A percentile compares a stretch with the other conserved stretches of the same genome.
These are phyloP conservation scores for Thermomyces lanuginosus DNA, from an alignment of 2,329 filamentous ascomycete genomes.

Conservation along the genomic window DNA sequence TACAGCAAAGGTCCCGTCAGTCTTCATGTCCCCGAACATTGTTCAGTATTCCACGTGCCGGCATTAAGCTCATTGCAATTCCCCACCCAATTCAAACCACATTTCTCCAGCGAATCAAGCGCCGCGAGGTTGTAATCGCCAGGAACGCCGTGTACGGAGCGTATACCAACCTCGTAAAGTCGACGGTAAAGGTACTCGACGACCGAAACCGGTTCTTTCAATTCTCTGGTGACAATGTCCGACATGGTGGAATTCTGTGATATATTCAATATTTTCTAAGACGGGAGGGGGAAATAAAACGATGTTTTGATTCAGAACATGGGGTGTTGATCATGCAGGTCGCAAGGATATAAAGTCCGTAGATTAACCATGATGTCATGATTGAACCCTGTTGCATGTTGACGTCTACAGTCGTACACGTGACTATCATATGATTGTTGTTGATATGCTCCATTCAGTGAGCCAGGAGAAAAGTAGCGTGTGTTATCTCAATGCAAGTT, in stretches of 20 bases:
- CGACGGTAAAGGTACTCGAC: constrained; percentile 35
- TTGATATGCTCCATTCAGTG: too few relatives aligned
- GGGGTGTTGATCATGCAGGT: too few relatives aligned
- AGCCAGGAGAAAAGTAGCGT: too few relatives aligned
- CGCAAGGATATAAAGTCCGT: too few relatives aligned
- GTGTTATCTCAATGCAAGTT: too few relatives aligned
- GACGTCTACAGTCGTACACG: too few relatives aligned
- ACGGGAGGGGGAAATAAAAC: background rate
- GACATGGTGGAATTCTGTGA: too few relatives aligned
- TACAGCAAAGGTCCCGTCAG: constrained; percentile 1
- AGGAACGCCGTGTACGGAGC: constrained; percentile 36
- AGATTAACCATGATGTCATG: too few relatives aligned
- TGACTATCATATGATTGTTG: too few relatives aligned
- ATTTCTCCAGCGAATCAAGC: constrained; percentile 41
- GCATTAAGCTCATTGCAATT: constrained; percentile 48
- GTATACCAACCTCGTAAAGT: constrained; percentile 33
- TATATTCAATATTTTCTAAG: constrained; percentile 7
- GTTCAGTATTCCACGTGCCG: constrained; percentile 19
- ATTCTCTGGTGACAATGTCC: constrained; percentile 27
- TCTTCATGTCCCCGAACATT: background rate
- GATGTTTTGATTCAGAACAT: too few relatives aligned
- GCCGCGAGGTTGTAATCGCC: constrained; percentile 53
- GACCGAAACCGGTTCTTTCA: constrained; percentile 16
- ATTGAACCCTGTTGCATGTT: too few relatives aligned
- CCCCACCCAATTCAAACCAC: constrained; percentile 41